Evolutionary conservation across 169 alveolate species (phyloP).

Genomic region (Cryptosporidium viatorum): DNA sequence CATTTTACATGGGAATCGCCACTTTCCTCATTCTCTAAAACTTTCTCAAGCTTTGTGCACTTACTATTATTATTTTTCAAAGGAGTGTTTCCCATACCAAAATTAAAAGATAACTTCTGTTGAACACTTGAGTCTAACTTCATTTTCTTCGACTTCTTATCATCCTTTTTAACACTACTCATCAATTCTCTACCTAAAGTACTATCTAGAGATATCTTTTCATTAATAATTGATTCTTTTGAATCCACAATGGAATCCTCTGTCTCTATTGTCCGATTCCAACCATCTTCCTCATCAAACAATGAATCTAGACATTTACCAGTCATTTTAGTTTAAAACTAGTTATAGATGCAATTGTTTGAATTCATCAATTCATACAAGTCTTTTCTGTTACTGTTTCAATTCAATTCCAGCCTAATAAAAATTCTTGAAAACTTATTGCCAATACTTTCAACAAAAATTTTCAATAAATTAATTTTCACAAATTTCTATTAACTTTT

Average conservation of each 20-base stretch:
- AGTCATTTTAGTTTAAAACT: not conserved
- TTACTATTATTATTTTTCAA: no score
- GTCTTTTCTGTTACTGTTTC: not conserved
- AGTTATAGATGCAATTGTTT: not conserved
- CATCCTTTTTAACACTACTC: not conserved
- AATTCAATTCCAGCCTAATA: not conserved
- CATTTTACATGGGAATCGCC: not conserved
- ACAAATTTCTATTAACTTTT: not conserved
- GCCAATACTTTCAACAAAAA: no score
- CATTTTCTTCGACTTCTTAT: slow-evolving; percentile 10
- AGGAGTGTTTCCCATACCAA: not conserved
- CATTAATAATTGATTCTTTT: slow-evolving; percentile 18
- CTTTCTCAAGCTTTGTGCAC: not conserved
- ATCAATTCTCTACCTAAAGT: slow-evolving; percentile 20
- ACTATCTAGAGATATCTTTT: slow-evolving; percentile 30
- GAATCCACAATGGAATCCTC: slow-evolving; percentile 60
- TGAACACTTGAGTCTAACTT: slow-evolving; percentile 11
- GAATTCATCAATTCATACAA: not conserved
- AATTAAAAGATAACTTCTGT: slow-evolving; percentile 21
- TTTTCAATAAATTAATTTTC: not conserved
- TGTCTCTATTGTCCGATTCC: not conserved
- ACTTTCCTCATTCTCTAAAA: not conserved
- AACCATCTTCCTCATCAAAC: slow-evolving; percentile 7
- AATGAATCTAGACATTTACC: not conserved
- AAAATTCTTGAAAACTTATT: not conserved